phyloP scores from a whole-genome alignment of 768 basidiomycete genomes.

The Porpolomopsis calyptriformis region DNA sequence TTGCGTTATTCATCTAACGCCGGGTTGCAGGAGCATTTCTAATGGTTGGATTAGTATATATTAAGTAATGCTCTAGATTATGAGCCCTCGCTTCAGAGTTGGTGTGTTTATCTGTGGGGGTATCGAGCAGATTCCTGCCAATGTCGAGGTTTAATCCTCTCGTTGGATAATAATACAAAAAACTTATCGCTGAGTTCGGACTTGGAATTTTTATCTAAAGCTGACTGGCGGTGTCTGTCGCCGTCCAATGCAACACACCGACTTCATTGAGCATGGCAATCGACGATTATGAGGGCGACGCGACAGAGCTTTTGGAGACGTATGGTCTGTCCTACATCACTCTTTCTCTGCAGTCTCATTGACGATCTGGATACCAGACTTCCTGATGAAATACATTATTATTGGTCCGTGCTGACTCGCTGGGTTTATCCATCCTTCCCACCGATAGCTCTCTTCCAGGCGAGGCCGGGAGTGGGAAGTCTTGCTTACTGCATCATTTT shows the following conservation, averaged over 20 bases:
- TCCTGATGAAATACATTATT: slow-evolving; percentile 97
- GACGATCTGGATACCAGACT: slow-evolving; percentile 55
- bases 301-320: slow-evolving; percentile 87
- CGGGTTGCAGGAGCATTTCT: slow-evolving; percentile 49
- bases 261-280: slow-evolving; percentile 37
- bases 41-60: slow-evolving; percentile 9
- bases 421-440: slow-evolving; percentile 7
- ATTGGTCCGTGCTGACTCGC: slow-evolving; percentile 49
- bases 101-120: no score
- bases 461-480: slow-evolving; percentile 96
- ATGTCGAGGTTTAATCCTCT: no score
- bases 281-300: slow-evolving; percentile 66
- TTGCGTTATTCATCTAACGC: slow-evolving; percentile 4
- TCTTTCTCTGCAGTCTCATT: not conserved
- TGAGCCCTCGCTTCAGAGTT: no score
- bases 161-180: no score
- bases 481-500: slow-evolving; percentile 92
- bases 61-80: no score
- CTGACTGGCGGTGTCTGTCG: not conserved
- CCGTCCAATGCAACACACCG: not conserved
- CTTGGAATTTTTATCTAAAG: no score
- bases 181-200: no score
- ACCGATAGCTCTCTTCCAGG: slow-evolving; percentile 35
- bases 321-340: slow-evolving; percentile 52
- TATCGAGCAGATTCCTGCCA: no score